Percentiles rank a stretch among this genome's conserved stretches.
Conservation (phyloP, 2,329 filamentous ascomycete genomes). For the Xylaria sp. region DNA sequence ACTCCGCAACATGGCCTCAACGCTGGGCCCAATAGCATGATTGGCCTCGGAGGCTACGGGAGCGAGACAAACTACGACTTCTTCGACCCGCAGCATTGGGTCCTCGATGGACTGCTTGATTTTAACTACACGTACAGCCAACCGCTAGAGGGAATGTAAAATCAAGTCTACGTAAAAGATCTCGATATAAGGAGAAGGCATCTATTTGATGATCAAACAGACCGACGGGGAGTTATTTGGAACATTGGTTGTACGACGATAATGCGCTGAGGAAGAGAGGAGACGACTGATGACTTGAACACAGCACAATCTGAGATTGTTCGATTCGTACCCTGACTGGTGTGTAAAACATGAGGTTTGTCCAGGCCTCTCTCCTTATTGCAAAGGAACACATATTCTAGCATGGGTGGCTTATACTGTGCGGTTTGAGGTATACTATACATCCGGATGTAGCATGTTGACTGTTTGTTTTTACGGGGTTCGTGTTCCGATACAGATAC, state of each 20-base stretch:
- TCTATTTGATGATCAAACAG: constrained; percentile 6
- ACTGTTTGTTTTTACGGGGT: constrained; percentile 15
- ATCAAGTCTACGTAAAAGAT: neutral
- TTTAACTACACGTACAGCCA: constrained; percentile 74
- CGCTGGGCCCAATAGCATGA: constrained; percentile 59
- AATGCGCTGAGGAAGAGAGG: constrained; percentile 33
- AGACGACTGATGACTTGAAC: constrained; percentile 36
- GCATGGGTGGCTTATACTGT: constrained; percentile 31
- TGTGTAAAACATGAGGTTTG: constrained; percentile 24
- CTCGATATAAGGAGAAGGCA: constrained; percentile 4
- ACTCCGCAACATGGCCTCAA: constrained; percentile 59
- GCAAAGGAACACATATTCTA: neutral
- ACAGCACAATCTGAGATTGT: constrained; percentile 39
- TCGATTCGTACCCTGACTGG: constrained; percentile 41
- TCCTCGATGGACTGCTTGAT: constrained; percentile 85
- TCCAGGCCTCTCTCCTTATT: constrained; percentile 8
- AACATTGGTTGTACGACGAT: constrained; percentile 34
- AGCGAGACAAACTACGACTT: constrained; percentile 81
- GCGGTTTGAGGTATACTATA: constrained; percentile 31
- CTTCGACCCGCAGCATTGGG: constrained; percentile 94
- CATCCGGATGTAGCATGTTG: constrained; percentile 32
- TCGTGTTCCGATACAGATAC: constrained; percentile 24
- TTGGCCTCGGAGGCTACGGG: constrained; percentile 65
- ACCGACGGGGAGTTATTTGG: constrained; percentile 17
- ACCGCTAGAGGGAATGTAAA: constrained; percentile 64